Percentiles rank a stretch among this genome's conserved stretches.
These are phyloP conservation scores for Moesziomyces sp. DNA, from an alignment of 1,284 basidiomycete species.

Conservation along the genomic window DNA sequence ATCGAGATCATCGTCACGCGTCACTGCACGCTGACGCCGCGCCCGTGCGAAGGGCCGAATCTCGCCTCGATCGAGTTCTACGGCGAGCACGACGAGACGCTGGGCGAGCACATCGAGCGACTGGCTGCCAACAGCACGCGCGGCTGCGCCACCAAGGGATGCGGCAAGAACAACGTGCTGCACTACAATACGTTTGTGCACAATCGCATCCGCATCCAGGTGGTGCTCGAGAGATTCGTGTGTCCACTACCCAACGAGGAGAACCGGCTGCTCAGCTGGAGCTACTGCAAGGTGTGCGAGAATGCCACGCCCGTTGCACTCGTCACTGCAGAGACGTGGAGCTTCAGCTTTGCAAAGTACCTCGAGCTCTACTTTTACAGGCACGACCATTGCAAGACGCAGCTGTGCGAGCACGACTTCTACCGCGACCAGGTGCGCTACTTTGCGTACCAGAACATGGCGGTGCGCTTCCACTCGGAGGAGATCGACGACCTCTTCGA, in stretches of 20 bases:
- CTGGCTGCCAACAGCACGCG: constrained; percentile 78
- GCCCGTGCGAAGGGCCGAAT: constrained; percentile 70
- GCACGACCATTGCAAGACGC: constrained; percentile 79
- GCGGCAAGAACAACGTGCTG: constrained; percentile 80
- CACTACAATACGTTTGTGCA: constrained; percentile 92
- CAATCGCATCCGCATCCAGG: constrained; percentile 82
- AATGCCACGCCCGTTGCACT: constrained; percentile 79
- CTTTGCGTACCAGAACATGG: constrained; percentile 78
- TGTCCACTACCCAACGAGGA: constrained; percentile 69
- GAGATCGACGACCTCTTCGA: constrained; percentile 81
- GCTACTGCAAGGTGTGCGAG: constrained; percentile 78
- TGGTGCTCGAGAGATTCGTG: constrained; percentile 71
- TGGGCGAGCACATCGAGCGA: constrained; percentile 90
- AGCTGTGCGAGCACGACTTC: constrained; percentile 89
- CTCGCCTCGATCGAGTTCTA: constrained; percentile 87
- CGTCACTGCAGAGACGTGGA: constrained; percentile 89
- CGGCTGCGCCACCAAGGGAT: constrained; percentile 81
- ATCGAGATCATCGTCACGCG: constrained; percentile 81
- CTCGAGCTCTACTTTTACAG: constrained; percentile 92
- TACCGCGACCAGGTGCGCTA: constrained; percentile 93
- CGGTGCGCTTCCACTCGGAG: constrained; percentile 90
- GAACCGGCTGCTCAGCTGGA: constrained; percentile 90
- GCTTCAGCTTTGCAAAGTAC: constrained; percentile 93
- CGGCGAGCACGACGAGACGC: constrained; percentile 87
- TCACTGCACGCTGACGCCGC: constrained; percentile 74